phyloP scores from a whole-genome alignment of 352 stramenopile species.

The Pythium sukuiense region DNA sequence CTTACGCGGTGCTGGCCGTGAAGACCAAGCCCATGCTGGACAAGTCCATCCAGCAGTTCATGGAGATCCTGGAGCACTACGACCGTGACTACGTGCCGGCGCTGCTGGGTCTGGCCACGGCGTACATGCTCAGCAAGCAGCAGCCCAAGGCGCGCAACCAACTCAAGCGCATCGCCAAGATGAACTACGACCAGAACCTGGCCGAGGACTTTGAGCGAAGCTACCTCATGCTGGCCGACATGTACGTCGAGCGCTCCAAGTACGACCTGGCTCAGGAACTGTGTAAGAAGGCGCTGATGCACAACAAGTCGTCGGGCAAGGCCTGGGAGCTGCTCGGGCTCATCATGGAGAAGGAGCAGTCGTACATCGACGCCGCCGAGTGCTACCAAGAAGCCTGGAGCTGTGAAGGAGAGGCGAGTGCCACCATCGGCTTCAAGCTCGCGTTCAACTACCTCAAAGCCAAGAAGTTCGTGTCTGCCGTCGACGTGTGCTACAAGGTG shows the following conservation, averaged over 20 bases:
- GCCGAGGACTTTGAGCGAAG: constrained; percentile 93
- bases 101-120: constrained; percentile 85
- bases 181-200: constrained; percentile 86
- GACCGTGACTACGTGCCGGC: constrained; percentile 90
- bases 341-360: constrained; percentile 95
- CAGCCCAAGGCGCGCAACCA: constrained; percentile 92
- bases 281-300: constrained; percentile 90
- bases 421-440: constrained; percentile 93
- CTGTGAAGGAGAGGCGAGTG: constrained; percentile 81
- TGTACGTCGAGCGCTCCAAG: constrained; percentile 91
- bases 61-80: constrained; percentile 87
- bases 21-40: constrained; percentile 85
- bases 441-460: constrained; percentile 97
- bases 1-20: constrained; percentile 81
- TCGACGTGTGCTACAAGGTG: constrained; percentile 94
- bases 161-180: constrained; percentile 95
- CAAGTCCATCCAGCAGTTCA: constrained; percentile 88
- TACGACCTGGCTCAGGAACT: constrained; percentile 93
- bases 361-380: constrained; percentile 91
- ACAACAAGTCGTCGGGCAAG: constrained; percentile 91
- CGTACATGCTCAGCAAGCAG: constrained; percentile 93
- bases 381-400: constrained; percentile 91
- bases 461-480: constrained; percentile 87
- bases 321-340: constrained; percentile 93
- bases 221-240: constrained; percentile 92